These are phyloP conservation scores for Ilyonectria destructans DNA, from an alignment of 2,329 filamentous ascomycete genomes.

Conservation along the genomic window DNA sequence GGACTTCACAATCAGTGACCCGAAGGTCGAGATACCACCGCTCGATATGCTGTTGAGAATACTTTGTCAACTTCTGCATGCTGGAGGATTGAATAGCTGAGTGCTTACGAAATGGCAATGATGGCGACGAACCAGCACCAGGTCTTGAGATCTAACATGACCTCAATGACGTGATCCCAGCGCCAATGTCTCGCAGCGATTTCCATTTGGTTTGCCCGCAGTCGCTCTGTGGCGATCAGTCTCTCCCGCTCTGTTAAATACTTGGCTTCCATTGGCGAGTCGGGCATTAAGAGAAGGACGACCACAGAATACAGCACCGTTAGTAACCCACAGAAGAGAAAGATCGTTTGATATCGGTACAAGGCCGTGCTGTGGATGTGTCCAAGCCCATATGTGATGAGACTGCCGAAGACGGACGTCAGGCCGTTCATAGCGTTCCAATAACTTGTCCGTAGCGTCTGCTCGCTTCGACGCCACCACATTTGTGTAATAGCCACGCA, in stretches of 20 bases:
- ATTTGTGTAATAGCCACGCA: slow-evolving; percentile 63
- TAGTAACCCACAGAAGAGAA: slow-evolving; percentile 47
- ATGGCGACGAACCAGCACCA: slow-evolving; percentile 60
- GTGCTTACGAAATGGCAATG: slow-evolving; percentile 62
- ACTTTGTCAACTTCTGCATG: no score
- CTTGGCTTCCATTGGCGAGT: slow-evolving; percentile 72
- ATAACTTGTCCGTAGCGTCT: slow-evolving; percentile 16
- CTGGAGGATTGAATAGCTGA: no score
- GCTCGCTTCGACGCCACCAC: slow-evolving; percentile 37
- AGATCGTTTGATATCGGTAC: slow-evolving; percentile 38
- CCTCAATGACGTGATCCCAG: slow-evolving; percentile 57
- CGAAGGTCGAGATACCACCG: slow-evolving; percentile 71
- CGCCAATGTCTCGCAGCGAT: slow-evolving; percentile 55
- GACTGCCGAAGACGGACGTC: slow-evolving; percentile 11
- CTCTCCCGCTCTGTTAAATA: slow-evolving; percentile 71
- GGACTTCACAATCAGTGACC: slow-evolving; percentile 69
- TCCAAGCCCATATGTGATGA: slow-evolving; percentile 12
- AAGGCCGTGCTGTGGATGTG: slow-evolving; percentile 1
- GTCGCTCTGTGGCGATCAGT: slow-evolving; percentile 70
- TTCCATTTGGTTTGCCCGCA: slow-evolving; percentile 64
- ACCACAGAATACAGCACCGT: slow-evolving; percentile 61
- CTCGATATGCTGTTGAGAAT: slow-evolving; percentile 42
- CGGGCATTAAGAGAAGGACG: slow-evolving; percentile 72
- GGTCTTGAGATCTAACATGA: slow-evolving; percentile 55
- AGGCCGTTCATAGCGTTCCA: slow-evolving; percentile 23